Conservation (phyloP, 257 asterid species). For the Solanum habrochaites region DNA sequence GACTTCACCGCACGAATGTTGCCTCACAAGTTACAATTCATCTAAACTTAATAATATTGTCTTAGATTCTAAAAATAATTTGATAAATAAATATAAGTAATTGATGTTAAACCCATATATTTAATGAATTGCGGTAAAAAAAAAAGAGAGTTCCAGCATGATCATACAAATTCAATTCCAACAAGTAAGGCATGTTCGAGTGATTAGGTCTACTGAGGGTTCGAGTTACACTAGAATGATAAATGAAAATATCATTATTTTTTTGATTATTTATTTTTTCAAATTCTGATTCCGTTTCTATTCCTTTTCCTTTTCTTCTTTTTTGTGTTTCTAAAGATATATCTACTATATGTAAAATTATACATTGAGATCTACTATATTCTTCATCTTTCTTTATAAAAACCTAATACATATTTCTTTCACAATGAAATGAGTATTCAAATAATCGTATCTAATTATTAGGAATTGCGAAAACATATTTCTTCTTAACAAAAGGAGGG, state of each 20-base stretch:
- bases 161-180: neutral
- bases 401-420: neutral
- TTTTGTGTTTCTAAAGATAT: neutral
- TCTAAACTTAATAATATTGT: rapidly evolving
- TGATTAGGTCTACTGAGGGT: rapidly evolving
- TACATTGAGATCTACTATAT: neutral
- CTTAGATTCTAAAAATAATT: neutral
- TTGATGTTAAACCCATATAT: neutral
- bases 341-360: neutral
- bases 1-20: rapidly evolving
- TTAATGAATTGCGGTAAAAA: neutral
- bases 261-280: too few species aligned
- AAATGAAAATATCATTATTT: too few species aligned
- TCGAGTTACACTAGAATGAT: neutral
- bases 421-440: neutral
- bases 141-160: neutral
- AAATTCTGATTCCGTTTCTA: too few species aligned
- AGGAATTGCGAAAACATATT: neutral
- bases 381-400: neutral
- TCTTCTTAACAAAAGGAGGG: neutral
- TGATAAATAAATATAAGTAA: neutral
- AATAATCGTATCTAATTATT: neutral
- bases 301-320: neutral
- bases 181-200: rapidly evolving
- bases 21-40: neutral